Base-by-base conservation (phyloP, 2,329 filamentous ascomycete genomes). In the Botrytis fabae region DNA sequence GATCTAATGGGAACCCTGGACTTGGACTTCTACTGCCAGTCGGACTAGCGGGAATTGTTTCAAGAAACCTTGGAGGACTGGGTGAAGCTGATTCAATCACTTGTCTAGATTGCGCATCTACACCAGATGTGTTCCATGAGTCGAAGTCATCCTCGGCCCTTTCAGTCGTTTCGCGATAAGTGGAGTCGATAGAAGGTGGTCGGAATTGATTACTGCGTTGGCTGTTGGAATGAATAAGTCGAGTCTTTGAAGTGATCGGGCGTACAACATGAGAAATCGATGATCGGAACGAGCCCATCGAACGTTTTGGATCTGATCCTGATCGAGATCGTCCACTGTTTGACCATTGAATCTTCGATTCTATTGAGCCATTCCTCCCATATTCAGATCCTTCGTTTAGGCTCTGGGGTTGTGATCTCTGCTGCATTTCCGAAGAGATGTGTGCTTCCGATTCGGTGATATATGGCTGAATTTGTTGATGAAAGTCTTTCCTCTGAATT, bases 61-160 rank as follows among this genome's bases (percentile, higher is more conserved):
- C 92, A 9, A 95, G 85, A 70, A 87, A 86, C 44, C 71, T 84
- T 83, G 20, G 84, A 79, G 73, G 77, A 6, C 74, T 77, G 57
- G 78, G 77, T 28, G 78, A 79, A 46, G 73, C 84, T 46, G 85
- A 84, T 72, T 18, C 87, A 69, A 90, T 86, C 3, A 86, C 85
- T 77, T 90, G 87, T 42, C 89, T 86, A 76, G 86, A 87, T 75
- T 90, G 87, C 4, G 87, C 82, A 76, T 91, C 90, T 2, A 93
- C 89, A 0, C 85, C 85, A 0, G 90, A 92, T 0, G 90, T 93
- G 78, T 94, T 91, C 92, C 92, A 94, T 3, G 87, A 90, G 77
- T 93, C 92, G 78, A 94, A 93, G 1, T 88, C 88, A 74, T 92
- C 90, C n/a, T 88, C 86, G 42, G 75, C 73, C 25, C 22, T 80